phyloP scores from a whole-genome alignment of 805 yeast genomes.

The Metschnikowia arizonensis region DNA sequence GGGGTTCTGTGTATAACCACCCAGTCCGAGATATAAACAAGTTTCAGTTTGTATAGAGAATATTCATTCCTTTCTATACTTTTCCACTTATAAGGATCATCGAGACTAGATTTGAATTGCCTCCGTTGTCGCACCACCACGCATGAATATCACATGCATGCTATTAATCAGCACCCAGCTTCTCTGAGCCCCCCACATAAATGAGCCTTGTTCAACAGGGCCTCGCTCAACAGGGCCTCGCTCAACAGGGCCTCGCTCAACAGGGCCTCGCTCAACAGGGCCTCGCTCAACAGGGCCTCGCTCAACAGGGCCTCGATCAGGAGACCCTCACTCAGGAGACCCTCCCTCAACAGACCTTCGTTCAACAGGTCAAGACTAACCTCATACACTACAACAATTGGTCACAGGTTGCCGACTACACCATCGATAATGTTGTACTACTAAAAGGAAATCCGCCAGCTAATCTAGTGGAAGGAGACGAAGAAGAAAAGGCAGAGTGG shows the following conservation, averaged over 20 bases:
- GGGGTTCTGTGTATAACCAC: not conserved
- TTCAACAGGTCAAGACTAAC: constrained; percentile 37
- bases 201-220: constrained; percentile 29
- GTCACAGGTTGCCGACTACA: constrained; percentile 30
- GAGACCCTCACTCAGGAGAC: too few relatives aligned
- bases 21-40: too few relatives aligned
- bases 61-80: too few relatives aligned
- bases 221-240: too few relatives aligned
- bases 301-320: too few relatives aligned
- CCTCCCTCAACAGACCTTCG: constrained; percentile 14
- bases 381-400: constrained; percentile 45
- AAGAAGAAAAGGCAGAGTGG: constrained; percentile 29
- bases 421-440: constrained; percentile 9
- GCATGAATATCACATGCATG: not conserved
- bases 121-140: constrained; percentile 1
- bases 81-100: not conserved
- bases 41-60: too few relatives aligned
- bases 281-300: too few relatives aligned
- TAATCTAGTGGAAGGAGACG: constrained; percentile 23
- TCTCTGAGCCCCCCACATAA: not conserved
- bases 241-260: too few relatives aligned
- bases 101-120: not conserved
- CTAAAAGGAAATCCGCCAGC: constrained; percentile 33
- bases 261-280: too few relatives aligned
- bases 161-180: not conserved